Evolutionary conservation across 495 filamentous ascomycete species (phyloP), one percentile per base, ranked within the genome.

Genomic region (Neurospora hispaniola): DNA sequence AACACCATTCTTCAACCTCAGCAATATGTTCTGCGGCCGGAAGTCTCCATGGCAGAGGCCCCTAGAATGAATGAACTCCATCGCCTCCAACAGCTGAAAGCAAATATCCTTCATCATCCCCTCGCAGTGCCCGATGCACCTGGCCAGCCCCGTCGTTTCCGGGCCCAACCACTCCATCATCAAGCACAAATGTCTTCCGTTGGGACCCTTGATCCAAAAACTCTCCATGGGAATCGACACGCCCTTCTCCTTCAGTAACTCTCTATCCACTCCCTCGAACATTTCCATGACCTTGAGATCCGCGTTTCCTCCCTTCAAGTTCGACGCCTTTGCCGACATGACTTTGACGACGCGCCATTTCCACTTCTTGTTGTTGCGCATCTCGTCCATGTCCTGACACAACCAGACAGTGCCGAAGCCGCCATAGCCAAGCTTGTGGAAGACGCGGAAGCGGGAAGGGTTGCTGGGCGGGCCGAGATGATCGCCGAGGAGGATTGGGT

Each of bases 381-480:
- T 35, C 2, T 35, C 35, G 35, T 31, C 38, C 20, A 12, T 12
- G 1, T 71, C 70, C 5, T 27, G n/a, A 20, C 42, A 71, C 0
- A 87, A 80, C 85, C 84, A 88, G 73, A 85, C 79, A 3, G 84
- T 88, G 9, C 82, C 84, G 75, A 81, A 85, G 35, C 79, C 80
- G 10, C 85, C 83, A 69, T 78, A 85, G 1, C 84, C 86, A 20
- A 87, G 79, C 70, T 87, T 88, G 76, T 87, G 83, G 4, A 81
- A 75, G 72, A 86, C 81, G 7, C 66, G 73, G 73, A 85, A 88
- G 31, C 76, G 35, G 35, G 35, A 35, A 2, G 35, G 71, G 20
- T 54, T 4, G 71, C 73, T 79, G 16, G 35, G 2, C 1, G 42
- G 42, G 0, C 42, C 16, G 76, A 75, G 80, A n/a, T 75, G 59